Conservation (phyloP, 345 rosid genomes). For the Ricinus communis region DNA sequence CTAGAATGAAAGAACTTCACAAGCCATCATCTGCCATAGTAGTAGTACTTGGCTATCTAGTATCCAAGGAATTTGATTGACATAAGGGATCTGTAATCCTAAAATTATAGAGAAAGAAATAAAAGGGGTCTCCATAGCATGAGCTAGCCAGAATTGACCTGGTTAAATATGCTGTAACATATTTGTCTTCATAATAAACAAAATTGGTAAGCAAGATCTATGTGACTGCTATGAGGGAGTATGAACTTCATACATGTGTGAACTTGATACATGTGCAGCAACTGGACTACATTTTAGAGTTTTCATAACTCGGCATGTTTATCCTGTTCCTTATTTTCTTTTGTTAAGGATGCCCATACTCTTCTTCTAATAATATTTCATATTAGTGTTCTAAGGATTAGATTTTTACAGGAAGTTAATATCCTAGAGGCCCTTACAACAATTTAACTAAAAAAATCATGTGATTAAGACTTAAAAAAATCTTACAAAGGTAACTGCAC, state of each 20-base stretch:
- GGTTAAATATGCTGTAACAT: background rate
- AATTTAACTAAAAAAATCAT: background rate
- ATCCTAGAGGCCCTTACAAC: background rate
- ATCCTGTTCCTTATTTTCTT: background rate
- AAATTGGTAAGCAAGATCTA: background rate
- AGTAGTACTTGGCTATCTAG: no score
- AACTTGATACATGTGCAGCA: background rate
- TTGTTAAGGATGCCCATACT: background rate
- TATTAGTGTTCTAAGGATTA: background rate
- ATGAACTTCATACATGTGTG: background rate
- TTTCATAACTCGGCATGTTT: background rate
- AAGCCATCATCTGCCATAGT: no score
- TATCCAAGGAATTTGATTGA: no score
- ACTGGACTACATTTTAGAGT: background rate
- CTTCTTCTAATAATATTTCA: background rate
- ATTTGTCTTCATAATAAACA: background rate
- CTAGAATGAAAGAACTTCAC: no score
- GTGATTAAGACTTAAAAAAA: background rate
- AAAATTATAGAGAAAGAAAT: no score
- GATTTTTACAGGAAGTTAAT: background rate
- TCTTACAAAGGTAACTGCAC: background rate
- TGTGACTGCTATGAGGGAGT: no score
- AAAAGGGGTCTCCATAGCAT: background rate
- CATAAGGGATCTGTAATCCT: no score
- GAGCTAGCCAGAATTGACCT: background rate